Base-by-base conservation (phyloP, 2,329 filamentous ascomycete species). In the Diaporthe sp. region DNA sequence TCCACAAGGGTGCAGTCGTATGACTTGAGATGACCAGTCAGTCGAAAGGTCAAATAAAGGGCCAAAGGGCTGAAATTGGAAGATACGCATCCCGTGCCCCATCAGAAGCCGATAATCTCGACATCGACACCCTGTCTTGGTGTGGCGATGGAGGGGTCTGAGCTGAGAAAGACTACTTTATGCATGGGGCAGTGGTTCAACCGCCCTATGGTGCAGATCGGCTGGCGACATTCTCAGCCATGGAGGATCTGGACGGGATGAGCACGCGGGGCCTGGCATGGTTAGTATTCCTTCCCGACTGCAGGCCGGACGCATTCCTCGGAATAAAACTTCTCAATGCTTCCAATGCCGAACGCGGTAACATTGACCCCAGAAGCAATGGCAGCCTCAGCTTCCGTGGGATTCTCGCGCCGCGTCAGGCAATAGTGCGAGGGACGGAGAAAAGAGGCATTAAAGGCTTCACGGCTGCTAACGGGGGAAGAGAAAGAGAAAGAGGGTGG, bases 141-240 rank as follows among this genome's bases (percentile, higher is more conserved):
- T 28, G 69, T 54, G 47, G 50, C 47, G 30, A 35, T 64, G 45
- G 70, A 72, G 70, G 70, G 70, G 70, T 72, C 70, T 60, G 57
- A 15, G 35, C 35, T 19, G 30, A 72, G 55, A 40, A 35, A 30
- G 28, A 64, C 33, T 28, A 64, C 57, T 17, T 25, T 13, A 45
- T 54, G 45, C 69, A 54, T 61, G 45, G 68, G 55, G 57, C 55
- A 50, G 35, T 30, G 52, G 42, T 64, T 71, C 69, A 22, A 60
- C 33, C 13, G 40, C 30, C 69, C 19, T 19, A 45, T 25, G 35
- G 57, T 22, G 25, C 69, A 61, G 69, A 61, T 40, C 57, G 69
- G 55, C 15, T 52, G 45, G 55, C 69, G 30, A 71, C 69, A 64
- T 54, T 42, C 57, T 54, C 69, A 71, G 69, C 69, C 55, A 40